Conservation (phyloP, 257 asterid species). For the Capsicum rhomboideum region DNA sequence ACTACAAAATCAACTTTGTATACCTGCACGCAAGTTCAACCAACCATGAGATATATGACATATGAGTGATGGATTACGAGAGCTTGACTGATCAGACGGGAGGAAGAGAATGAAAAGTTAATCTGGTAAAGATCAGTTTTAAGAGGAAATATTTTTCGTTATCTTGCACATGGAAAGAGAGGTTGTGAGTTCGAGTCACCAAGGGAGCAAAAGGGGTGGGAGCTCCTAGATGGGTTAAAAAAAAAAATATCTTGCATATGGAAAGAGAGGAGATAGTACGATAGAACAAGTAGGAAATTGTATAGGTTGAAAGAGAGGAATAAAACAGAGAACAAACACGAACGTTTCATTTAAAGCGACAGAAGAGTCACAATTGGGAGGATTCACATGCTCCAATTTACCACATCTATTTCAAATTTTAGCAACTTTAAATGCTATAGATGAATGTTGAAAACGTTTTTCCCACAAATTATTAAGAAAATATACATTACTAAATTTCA, state of each 20-base stretch:
- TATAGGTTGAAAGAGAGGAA: background rate
- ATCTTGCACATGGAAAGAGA: too few relatives aligned
- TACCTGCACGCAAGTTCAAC: background rate
- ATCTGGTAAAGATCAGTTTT: background rate
- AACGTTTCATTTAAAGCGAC: background rate
- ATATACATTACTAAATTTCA: background rate
- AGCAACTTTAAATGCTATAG: background rate
- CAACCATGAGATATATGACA: background rate
- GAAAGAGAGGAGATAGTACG: background rate
- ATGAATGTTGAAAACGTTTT: background rate
- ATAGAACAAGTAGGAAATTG: background rate
- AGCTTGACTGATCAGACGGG: background rate
- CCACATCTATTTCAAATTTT: background rate
- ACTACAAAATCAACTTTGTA: conserved; percentile 17
- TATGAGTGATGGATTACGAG: background rate
- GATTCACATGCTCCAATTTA: background rate
- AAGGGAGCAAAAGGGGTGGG: too few relatives aligned
- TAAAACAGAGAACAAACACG: background rate
- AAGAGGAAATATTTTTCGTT: background rate
- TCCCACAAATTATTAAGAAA: too few relatives aligned
- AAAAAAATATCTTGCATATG: too few relatives aligned
- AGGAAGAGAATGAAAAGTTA: background rate
- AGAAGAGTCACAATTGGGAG: background rate
- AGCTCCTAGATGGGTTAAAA: too few relatives aligned
- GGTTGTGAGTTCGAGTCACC: too few relatives aligned